Evolutionary conservation across 2,329 filamentous ascomycete genomes (phyloP), one percentile per base, ranked within the genome.

Genomic region (Ophiostoma piceae): DNA sequence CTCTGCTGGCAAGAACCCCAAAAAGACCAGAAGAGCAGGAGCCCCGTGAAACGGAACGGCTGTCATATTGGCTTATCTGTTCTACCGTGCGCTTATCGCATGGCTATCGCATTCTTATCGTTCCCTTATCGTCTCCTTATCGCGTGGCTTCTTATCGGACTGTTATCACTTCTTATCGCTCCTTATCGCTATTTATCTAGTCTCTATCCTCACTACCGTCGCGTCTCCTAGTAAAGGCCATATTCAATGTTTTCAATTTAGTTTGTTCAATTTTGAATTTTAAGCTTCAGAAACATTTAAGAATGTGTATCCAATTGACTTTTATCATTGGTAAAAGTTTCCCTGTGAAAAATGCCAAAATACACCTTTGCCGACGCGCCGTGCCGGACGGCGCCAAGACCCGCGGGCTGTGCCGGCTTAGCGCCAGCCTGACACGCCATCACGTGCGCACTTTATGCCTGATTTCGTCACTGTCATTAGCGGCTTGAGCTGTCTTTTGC

Each of bases 391-490:
- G 60, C 62, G 69, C 71, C 41, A 69, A 68, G 64, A 9, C 68
- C 9, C 32, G 19, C 66, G 64, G 69, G 22, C 54, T 26, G 19
- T 19, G 16, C 67, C 68, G 67, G 66, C 62, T 39, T 54, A 29
- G 26, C 71, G 69, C 73, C 71, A 72, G 43, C 39, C 29, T 66
- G 29, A 70, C 73, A 71, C 73, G 73, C 0, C 32, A 26, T 74
- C 73, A 74, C 73, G 73, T 74, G 73, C 5, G 3, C 1, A 65
- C 67, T 71, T 67, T 71, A 41, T 43, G n/a, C 35, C 37, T 22
- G 37, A 47, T 43, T 65, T 32, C 32, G 32, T 32, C 60, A 32
- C 35, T 35, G 54, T 12, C 26, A 7, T 22, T 32, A 35, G 35
- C 29, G 57, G 22, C 19, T 7, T 16, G 8, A 14, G 2, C 22